Evolutionary conservation across 2,329 filamentous ascomycete species (phyloP), one percentile per base, ranked within the genome.

Genomic region (Pseudogymnoascus sp.): DNA sequence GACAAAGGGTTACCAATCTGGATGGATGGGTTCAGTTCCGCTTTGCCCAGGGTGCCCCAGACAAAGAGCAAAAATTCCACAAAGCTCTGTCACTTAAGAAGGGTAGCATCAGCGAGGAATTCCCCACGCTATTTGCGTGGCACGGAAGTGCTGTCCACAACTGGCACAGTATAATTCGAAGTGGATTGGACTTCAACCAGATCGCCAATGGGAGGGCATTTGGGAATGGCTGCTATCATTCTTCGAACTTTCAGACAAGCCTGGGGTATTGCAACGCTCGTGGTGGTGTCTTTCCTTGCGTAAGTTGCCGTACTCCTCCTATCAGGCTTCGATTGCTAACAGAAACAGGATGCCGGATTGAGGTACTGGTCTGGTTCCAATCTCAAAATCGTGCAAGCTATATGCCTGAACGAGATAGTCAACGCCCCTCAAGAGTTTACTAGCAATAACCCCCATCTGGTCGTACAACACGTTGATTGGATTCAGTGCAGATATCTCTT

Each of bases 401-500:
- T 96, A 51, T 90, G 90, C 34, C 77, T 97, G 54, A 95, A 93
- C 70, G 93, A 97, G 73, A 86, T 97, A 51, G 85, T 96, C 71
- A 96, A 96, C 72, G 80, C 81, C 0, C 86, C 91, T 0, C 61
- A 74, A 0, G 71, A 87, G 51, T 96, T 90, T 70, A 74, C 81
- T 4, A 81, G 78, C 66, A 69, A 7, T 0, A 67, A 0, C 0
- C 88, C 88, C 0, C 85, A 87, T 75, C 86, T 90, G 57, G 93
- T 96, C 7, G 86, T 96, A 1, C 74, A 83, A 25, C 80, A 92
- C 51, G 77, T 89, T 8, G 88, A 96, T 71, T 97, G 93, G 93
- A 92, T 96, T 65, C 92, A 96, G 71, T 92, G 91, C 25, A 84
- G 92, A 48, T 96, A 96, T 74, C 80, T 97, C 1, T 90, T 96